Conservation (phyloP, 2,329 filamentous ascomycete genomes). For the Talaromyces sp. region DNA sequence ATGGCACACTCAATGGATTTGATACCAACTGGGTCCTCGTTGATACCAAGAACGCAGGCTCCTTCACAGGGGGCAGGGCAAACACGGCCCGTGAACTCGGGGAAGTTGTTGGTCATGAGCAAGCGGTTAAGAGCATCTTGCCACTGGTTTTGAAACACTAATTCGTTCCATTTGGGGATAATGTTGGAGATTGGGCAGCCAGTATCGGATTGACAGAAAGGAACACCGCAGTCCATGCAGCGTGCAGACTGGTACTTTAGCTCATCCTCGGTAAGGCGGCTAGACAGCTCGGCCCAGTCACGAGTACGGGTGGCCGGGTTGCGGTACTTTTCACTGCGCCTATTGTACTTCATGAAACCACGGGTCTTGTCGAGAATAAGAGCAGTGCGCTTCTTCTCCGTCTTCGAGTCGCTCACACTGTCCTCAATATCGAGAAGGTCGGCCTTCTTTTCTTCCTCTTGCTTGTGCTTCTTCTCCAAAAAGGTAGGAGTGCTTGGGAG, state of each 20-base stretch:
- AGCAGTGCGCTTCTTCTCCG: slow-evolving; percentile 83
- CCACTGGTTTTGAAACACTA: slow-evolving; percentile 74
- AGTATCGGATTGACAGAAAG: slow-evolving; percentile 94
- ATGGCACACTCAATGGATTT: slow-evolving; percentile 98
- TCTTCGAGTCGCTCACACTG: slow-evolving; percentile 74
- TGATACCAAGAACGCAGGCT: slow-evolving; percentile 92
- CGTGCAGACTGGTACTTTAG: slow-evolving; percentile 94
- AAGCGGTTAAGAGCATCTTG: slow-evolving; percentile 84
- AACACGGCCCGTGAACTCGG: slow-evolving; percentile 94
- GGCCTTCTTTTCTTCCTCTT: slow-evolving; percentile 62
- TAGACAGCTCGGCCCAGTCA: slow-evolving; percentile 89
- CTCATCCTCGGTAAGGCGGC: slow-evolving; percentile 84
- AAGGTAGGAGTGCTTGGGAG: slow-evolving; percentile 40
- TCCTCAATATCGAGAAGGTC: slow-evolving; percentile 85
- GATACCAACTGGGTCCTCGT: slow-evolving; percentile 94
- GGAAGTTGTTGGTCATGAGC: slow-evolving; percentile 97
- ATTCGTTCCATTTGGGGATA: slow-evolving; percentile 93
- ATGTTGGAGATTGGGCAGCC: slow-evolving; percentile 96
- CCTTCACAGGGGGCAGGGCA: slow-evolving; percentile 96
- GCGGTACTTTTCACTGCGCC: slow-evolving; percentile 89
- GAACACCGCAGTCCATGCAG: slow-evolving; percentile 98
- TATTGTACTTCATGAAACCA: slow-evolving; percentile 96
- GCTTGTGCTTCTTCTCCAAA: slow-evolving; percentile 49
- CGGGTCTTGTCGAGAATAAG: slow-evolving; percentile 95
- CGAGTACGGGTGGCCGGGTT: slow-evolving; percentile 75